A percentile compares a stretch with the other conserved stretches of the same genome.
Conservation (phyloP, 2,329 filamentous ascomycete genomes). For the Zasmidium angulare region DNA sequence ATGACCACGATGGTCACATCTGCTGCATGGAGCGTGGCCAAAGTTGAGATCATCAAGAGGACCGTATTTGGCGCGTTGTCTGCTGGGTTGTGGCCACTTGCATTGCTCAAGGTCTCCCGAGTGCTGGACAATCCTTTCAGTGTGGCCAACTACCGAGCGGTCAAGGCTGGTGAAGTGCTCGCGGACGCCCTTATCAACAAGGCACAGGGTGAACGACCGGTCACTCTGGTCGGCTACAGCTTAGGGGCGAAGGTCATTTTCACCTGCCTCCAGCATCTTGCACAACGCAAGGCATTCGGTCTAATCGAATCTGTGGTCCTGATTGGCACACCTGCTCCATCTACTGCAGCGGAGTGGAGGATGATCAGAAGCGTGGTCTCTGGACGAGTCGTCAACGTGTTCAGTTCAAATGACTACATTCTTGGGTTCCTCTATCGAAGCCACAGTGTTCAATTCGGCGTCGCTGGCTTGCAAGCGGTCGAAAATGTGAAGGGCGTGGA, state of each 20-base stretch:
- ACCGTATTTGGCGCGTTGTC: constrained; percentile 49
- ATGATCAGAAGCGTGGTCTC: constrained; percentile 74
- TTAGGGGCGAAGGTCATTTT: constrained; percentile 64
- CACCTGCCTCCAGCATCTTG: constrained; percentile 73
- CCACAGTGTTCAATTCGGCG: constrained; percentile 76
- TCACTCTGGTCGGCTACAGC: constrained; percentile 42
- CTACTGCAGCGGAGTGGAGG: constrained; percentile 70
- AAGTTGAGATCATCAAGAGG: constrained; percentile 69
- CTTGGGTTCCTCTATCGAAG: constrained; percentile 85
- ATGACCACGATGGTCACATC: constrained; percentile 76
- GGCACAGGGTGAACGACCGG: constrained; percentile 42
- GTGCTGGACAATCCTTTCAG: constrained; percentile 44
- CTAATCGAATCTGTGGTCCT: constrained; percentile 80
- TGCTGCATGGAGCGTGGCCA: constrained; percentile 76
- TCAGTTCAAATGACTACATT: constrained; percentile 82
- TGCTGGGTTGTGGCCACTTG: constrained; percentile 52
- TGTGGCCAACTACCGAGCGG: constrained; percentile 38
- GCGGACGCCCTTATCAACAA: constrained; percentile 44
- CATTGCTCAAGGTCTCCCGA: constrained; percentile 45
- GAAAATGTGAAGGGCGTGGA: constrained; percentile 65
- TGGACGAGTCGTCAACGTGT: constrained; percentile 83
- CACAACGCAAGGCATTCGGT: constrained; percentile 77
- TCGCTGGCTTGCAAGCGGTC: constrained; percentile 79
- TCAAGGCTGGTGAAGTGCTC: constrained; percentile 42
- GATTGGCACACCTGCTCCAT: constrained; percentile 77